These are phyloP conservation scores for Harringtonia aguacate DNA, from an alignment of 2,329 filamentous ascomycete species.

Conservation along the genomic window DNA sequence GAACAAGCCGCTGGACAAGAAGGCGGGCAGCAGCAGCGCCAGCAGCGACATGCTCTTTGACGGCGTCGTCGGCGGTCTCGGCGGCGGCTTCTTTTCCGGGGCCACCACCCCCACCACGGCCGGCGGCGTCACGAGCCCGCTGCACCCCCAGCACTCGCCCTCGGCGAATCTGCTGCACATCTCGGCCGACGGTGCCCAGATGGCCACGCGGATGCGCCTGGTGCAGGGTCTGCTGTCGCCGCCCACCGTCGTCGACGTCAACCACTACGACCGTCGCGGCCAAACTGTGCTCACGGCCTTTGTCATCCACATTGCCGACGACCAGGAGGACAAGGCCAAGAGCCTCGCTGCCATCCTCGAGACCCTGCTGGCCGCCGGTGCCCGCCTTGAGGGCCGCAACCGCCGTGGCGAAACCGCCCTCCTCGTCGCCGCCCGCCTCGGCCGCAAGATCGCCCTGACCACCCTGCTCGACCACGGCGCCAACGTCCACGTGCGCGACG, in stretches of 20 bases:
- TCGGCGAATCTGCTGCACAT: constrained; percentile 7
- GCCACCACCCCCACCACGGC: background rate
- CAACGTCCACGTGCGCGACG: constrained; percentile 19
- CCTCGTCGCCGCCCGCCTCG: constrained; percentile 40
- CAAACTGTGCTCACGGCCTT: constrained; percentile 47
- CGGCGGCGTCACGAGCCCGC: constrained; percentile 3
- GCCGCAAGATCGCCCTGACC: constrained; percentile 39
- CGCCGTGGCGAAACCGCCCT: constrained; percentile 43
- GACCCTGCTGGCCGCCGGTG: constrained; percentile 29
- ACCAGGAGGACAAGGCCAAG: constrained; percentile 35
- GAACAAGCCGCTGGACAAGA: constrained; percentile 26
- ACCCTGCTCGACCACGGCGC: constrained; percentile 27
- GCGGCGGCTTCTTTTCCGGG: background rate
- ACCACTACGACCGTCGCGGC: constrained; percentile 41
- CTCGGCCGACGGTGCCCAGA: constrained; percentile 11
- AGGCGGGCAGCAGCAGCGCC: constrained; percentile 7
- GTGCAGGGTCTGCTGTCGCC: constrained; percentile 21
- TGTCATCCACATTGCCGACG: constrained; percentile 35
- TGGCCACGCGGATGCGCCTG: constrained; percentile 16
- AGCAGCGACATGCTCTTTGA: background rate
- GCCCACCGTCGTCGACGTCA: constrained; percentile 31
- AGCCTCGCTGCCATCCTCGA: constrained; percentile 34
- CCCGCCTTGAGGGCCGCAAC: constrained; percentile 39
- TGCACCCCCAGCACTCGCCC: background rate
- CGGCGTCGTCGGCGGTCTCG: background rate